A percentile compares a stretch with the other conserved stretches of the same genome.
Evolutionary conservation across 139 green algal genomes (phyloP).

Genomic region (Chlamydomonas urium): DNA sequence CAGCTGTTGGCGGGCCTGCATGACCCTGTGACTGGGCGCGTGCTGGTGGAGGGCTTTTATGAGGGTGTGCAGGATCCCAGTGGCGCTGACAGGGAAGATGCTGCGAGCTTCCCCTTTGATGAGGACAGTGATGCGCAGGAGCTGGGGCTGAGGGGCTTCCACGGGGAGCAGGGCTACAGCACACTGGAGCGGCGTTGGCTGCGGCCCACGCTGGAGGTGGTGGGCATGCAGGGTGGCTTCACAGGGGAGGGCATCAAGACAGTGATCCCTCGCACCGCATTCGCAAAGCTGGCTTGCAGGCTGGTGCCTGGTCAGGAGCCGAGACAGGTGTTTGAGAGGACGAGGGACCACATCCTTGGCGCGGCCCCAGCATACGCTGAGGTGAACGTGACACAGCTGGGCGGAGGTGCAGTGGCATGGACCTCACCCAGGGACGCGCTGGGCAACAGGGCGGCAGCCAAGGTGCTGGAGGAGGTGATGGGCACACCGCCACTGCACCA

Average conservation of each 20-base stretch:
- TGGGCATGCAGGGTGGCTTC: conserved; percentile 54
- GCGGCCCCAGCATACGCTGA: conserved; percentile 25
- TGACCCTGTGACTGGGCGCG: conserved; percentile 12
- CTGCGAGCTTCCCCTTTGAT: conserved; percentile 42
- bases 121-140: conserved; percentile 35
- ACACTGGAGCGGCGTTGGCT: conserved; percentile 57
- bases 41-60: conserved; percentile 68
- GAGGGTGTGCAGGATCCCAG: conserved; percentile 37
- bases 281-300: conserved; percentile 58
- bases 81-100: conserved; percentile 48
- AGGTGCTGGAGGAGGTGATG: conserved; percentile 37
- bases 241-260: conserved; percentile 69
- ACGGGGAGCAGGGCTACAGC: conserved; percentile 56
- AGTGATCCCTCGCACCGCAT: conserved; percentile 48
- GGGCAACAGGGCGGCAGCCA: conserved; percentile 39
- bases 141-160: conserved; percentile 42
- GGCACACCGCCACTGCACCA: conserved; percentile 13
- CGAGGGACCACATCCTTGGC: conserved; percentile 1
- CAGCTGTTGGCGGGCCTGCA: conserved; percentile 46
- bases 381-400: conserved; percentile 45
- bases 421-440: conserved; percentile 21
- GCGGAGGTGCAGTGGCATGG: conserved; percentile 46
- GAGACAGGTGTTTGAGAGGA: conserved; percentile 18
- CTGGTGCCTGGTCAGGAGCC: conserved; percentile 56
- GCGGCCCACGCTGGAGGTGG: conserved; percentile 65